These are phyloP conservation scores for Paracorniculantispora psalliotae DNA, from an alignment of 2,329 filamentous ascomycete genomes.

Conservation along the genomic window DNA sequence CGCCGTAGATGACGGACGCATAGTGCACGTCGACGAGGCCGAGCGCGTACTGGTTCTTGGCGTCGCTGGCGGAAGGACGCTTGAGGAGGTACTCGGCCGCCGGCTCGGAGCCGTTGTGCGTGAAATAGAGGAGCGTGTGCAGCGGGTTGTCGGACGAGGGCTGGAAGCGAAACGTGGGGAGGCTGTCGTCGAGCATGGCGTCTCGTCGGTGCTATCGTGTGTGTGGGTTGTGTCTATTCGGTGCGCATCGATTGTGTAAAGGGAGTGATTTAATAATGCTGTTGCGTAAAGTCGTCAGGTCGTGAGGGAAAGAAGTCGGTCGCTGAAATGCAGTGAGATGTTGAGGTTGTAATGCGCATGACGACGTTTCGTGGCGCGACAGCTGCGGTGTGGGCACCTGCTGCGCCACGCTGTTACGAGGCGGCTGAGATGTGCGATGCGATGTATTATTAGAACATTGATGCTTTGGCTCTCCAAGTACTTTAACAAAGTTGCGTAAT, in stretches of 20 bases:
- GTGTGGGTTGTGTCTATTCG: background rate
- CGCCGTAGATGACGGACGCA: conserved; percentile 77
- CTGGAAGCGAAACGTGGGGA: conserved; percentile 65
- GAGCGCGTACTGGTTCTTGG: conserved; percentile 79
- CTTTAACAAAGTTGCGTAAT: too few species aligned
- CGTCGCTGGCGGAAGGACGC: conserved; percentile 61
- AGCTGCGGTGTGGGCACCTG: background rate
- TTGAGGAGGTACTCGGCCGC: conserved; percentile 75
- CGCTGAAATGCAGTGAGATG: background rate
- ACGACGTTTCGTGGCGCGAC: background rate
- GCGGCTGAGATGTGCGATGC: background rate
- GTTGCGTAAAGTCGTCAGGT: background rate
- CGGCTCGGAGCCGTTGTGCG: conserved; percentile 75
- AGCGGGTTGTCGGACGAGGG: conserved; percentile 48
- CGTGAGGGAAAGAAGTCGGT: background rate
- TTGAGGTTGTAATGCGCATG: background rate
- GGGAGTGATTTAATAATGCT: background rate
- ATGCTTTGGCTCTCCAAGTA: too few species aligned
- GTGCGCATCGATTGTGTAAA: background rate
- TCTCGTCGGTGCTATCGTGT: background rate
- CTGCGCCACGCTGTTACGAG: conserved; percentile 7
- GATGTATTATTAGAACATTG: background rate
- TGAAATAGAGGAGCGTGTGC: conserved; percentile 54
- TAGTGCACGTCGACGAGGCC: conserved; percentile 80
- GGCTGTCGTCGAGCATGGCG: conserved; percentile 86